Conservation (phyloP, 306 rosid species). For the Cucumis sativus region Cucumber_9930_V3 NC_026660.2:24795501-24796000, state of each 20-base stretch:
- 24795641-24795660: neutral
- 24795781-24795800: neutral
- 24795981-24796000: conserved; percentile 83
- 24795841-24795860: conserved; percentile 76
- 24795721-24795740: neutral
- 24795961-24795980: conserved; percentile 89
- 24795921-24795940: conserved; percentile 93
- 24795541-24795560: neutral
- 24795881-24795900: conserved; percentile 82
- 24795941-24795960: conserved; percentile 90
- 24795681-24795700: no score
- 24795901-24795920: conserved; percentile 77
- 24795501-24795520: neutral
- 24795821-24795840: conserved; percentile 31
- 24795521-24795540: neutral
- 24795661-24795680: neutral
- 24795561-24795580: neutral
- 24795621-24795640: neutral
- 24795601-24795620: neutral
- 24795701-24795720: no score
- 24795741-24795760: neutral
- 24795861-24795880: conserved; percentile 72
- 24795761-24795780: neutral
- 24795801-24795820: neutral
- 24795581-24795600: neutral